Base-by-base conservation (phyloP, 179 eudicot species). In the Vitellaria paradoxa region DNA sequence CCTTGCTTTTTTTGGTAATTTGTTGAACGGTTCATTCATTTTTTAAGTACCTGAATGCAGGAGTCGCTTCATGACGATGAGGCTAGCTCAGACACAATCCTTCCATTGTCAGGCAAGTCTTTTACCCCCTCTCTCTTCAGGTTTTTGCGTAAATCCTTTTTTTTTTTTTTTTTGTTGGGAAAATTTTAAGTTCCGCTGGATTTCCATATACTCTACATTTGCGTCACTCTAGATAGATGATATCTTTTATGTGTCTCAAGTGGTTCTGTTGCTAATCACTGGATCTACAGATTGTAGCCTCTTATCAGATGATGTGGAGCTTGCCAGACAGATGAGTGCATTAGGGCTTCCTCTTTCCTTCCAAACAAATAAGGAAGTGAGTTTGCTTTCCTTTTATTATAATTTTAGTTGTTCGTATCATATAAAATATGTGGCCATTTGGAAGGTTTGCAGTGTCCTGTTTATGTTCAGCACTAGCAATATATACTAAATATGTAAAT, bases 321-420 rank as follows among this genome's bases (percentile, higher is more conserved):
- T 91, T 11, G 63, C 80, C 14, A 75, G 81, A 56, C 88, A 87
- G 78, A 80, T 95, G 92, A 81, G 76, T 84, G 88, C 80, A 52
- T 84, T 93, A 77, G 99, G 99, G 75, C 97, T 96, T 76, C 99
- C 99, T 6, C 63, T 88, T 70, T 86, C 93, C 45, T 96, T 96
- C 85, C 88, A 75, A 59, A 82, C 98, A 50, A 93, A 86, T 82
- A 90, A 89, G 80, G 87, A 86, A 76, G 97, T 91, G 77, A 73
- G 87, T 59, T 55, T 30, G 17, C 52, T 5, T 15, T 6, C 55
- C n/a, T 7, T 52, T 5, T 52, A 8, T 24, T 30, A 7, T 20
- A 9, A 2, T 69, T 20, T 11, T 50, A 24, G 26, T 71, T 72
- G 30, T 5, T 52, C 24, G 17, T 15, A 66, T 66, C 6, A 9